These are phyloP conservation scores for Phialocephala sp. DNA, from an alignment of 2,329 filamentous ascomycete species.

Conservation along the genomic window DNA sequence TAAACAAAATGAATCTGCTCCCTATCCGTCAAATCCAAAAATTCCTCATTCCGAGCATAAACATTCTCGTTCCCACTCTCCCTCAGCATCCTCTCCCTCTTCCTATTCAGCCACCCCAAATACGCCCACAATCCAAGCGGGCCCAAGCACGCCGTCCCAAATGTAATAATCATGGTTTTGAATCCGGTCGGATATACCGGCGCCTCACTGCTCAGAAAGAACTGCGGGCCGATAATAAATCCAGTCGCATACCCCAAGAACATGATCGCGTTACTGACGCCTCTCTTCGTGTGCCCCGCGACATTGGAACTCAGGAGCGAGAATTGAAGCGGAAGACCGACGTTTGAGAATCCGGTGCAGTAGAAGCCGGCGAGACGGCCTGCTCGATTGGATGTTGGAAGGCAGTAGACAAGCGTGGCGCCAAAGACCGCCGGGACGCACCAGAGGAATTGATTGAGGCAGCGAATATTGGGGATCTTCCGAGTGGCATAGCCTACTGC, in stretches of 20 bases:
- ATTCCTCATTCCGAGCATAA: conserved; percentile 11
- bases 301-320: conserved; percentile 9
- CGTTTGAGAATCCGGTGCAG: conserved; percentile 5
- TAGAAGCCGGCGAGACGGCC: conserved; percentile 7
- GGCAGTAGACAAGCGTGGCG: neutral
- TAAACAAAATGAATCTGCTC: conserved; percentile 14
- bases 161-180: conserved; percentile 11
- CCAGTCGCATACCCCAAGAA: conserved; percentile 9
- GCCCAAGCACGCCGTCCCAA: neutral
- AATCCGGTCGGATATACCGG: conserved; percentile 8
- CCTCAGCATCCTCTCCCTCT: neutral
- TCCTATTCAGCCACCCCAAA: conserved; percentile 4
- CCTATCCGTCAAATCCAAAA: conserved; percentile 12
- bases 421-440: conserved; percentile 4
- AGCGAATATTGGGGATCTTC: neutral
- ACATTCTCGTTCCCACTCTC: conserved; percentile 10
- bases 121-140: conserved; percentile 2
- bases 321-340: conserved; percentile 1
- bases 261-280: conserved; percentile 1
- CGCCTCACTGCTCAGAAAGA: neutral
- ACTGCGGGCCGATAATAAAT: conserved; percentile 11
- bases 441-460: conserved; percentile 4
- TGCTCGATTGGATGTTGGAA: neutral
- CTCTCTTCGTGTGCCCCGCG: conserved; percentile 8
- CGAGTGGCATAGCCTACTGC: neutral